phyloP scores from a whole-genome alignment of 2,329 filamentous ascomycete species.

The Diaporthe sp. region DNA sequence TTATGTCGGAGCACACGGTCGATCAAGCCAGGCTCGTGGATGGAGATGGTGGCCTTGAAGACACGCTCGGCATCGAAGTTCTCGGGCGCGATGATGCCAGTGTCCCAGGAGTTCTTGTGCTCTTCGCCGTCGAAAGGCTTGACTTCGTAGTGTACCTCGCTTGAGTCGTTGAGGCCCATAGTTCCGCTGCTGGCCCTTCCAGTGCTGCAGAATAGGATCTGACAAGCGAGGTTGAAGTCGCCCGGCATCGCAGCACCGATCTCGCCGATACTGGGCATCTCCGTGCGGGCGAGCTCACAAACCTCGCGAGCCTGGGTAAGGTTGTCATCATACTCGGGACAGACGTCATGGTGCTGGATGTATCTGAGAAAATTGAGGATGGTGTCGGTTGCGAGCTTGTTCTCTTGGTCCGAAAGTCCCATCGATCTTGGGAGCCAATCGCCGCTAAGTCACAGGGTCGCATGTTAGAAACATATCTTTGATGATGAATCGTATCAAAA shows the following conservation, averaged over 20 bases:
- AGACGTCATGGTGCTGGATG: conserved; percentile 86
- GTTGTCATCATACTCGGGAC: conserved; percentile 81
- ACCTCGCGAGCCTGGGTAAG: conserved; percentile 75
- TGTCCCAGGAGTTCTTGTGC: conserved; percentile 43
- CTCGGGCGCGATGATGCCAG: conserved; percentile 52
- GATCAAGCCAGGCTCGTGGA: conserved; percentile 49
- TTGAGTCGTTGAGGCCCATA: not conserved
- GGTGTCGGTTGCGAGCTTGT: conserved; percentile 75
- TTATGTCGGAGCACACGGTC: conserved; percentile 50
- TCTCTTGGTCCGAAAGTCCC: conserved; percentile 66
- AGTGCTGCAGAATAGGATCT: conserved; percentile 71
- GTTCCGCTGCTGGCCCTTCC: not conserved
- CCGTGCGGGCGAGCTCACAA: conserved; percentile 75
- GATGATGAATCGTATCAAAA: not conserved
- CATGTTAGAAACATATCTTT: not conserved
- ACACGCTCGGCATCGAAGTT: conserved; percentile 58
- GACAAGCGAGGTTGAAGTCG: conserved; percentile 83
- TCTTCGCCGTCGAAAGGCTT: conserved; percentile 47
- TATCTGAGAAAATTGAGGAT: conserved; percentile 92
- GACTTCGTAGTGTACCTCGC: conserved; percentile 39
- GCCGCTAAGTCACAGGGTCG: conserved; percentile 56
- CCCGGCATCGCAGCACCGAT: conserved; percentile 75
- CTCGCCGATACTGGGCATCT: conserved; percentile 73
- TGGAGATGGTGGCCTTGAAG: conserved; percentile 60
- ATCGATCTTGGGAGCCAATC: conserved; percentile 69